Base-by-base conservation (phyloP, 495 filamentous ascomycete species). In the Xylaria venustula region DNA sequence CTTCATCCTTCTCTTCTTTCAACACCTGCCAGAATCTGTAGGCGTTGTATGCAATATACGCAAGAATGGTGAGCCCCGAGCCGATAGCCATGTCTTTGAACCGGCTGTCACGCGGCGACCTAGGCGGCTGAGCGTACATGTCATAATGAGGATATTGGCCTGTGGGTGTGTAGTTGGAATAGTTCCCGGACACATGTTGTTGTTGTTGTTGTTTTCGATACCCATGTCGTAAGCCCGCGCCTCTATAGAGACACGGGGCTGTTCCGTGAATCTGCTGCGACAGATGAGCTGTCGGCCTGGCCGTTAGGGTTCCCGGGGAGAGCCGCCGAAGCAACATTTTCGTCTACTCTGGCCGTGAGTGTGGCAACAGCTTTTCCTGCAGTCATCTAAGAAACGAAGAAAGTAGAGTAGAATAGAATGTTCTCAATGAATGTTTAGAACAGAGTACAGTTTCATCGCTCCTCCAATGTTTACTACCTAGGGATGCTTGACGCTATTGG, bases 41-140 rank as follows among this genome's bases (percentile, higher is more conserved):
- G 1, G 12, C 6, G 4, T 26, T 2, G 41, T 22, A 41, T 15
- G 9, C 46, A 26, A 37, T 0, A 23, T n/a, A 41, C 6, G 12
- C 34, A n/a, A 14, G 1, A 12, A 59, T 23, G 22, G 56, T 51
- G 8, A 59, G 17, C 22, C 26, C 11, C 5, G 56, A 59, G 5
- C 56, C 56, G 46, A 51, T 37, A 1, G 46, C 45, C 46, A 59
- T 51, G n/a, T 59, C 34, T 17, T 51, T 59, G 15, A 59, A 59
- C 46, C 56, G 45, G 17, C 36, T 32, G 36, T 9, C 34, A 20
- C 36, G 44, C 25, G 45, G 44, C 25, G 45, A 22, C 25, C 47
- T 57, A 42, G 56, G 56, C 25, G 56, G 56, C 46, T 49, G 44
- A 26, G 26, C 23, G 23, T 58, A 49, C 22, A 23, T 11, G 23